Evolutionary conservation across 768 basidiomycete species (phyloP), one percentile per base, ranked within the genome.

Genomic region (Pleurotus ostreatus): DNA sequence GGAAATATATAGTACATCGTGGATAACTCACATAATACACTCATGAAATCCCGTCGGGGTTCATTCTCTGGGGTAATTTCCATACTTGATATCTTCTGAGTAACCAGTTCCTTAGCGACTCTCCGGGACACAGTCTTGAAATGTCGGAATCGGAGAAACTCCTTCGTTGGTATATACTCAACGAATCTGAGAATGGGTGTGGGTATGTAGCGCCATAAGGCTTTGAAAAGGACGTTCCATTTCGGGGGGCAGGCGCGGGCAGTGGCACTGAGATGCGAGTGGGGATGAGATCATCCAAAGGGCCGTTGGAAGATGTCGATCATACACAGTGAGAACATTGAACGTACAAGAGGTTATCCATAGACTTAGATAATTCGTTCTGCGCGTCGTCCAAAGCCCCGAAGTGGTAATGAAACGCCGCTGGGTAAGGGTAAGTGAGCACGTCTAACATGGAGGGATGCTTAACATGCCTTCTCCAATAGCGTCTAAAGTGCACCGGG

Each of bases 351-450:
- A 69, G 51, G 43, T 60, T 67, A 25, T 54, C 58, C 25, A 62
- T 68, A 2, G 58, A 59, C 8, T 60, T 52, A n/a, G 55, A 57
- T 40, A 69, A 62, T 26, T 57, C 53, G 34, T 62, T 66, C 20
- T 65, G 57, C 26, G 57, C 56, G 48, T 68, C 54, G 25, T 67
- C 61, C 54, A 63, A 56, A 4, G 66, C 65, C 3, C 63, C 67
- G 20, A 76, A 74, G 20, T 63, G 66, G 45, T 73, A 63, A 40
- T 73, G 73, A 55, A 74, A 74, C 38, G 72, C 71, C 34, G 67
- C 74, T 70, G 26, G 67, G 62, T 11, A 68, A 38, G 25, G 11
- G 45, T 45, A 2, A 20, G n/a, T 4, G 16, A 25, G 15, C 38
- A 46, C n/a, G n/a, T 20, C 16, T 11, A 4, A 3, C 34, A 12